A percentile compares a stretch with the other conserved stretches of the same genome.
These are phyloP conservation scores for Croton laevigatus DNA, from an alignment of 441 rosid species.

Conservation along the genomic window DNA sequence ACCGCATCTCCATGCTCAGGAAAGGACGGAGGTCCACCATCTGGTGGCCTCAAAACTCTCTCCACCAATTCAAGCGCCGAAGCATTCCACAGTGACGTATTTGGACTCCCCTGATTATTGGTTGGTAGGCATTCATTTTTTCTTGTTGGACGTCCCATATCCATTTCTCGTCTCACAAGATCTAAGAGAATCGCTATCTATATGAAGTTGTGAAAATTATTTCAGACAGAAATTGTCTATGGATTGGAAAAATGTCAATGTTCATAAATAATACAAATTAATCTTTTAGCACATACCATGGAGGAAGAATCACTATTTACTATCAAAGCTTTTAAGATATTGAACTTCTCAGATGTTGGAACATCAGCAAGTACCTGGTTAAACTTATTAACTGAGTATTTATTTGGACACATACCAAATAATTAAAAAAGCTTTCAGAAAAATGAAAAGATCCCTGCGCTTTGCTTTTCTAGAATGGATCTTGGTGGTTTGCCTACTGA, in stretches of 20 bases:
- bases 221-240: slow-evolving; percentile 6
- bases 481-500: not conserved
- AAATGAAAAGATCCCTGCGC: not conserved
- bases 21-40: slow-evolving; percentile 80
- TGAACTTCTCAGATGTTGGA: slow-evolving; percentile 56
- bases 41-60: slow-evolving; percentile 65
- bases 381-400: slow-evolving; percentile 7
- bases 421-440: not conserved
- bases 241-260: slow-evolving; percentile 8
- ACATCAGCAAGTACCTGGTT: slow-evolving; percentile 72
- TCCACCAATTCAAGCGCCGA: slow-evolving; percentile 65
- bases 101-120: slow-evolving; percentile 27
- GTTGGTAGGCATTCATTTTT: slow-evolving; percentile 23
- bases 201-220: slow-evolving; percentile 23
- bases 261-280: slow-evolving; percentile 8
- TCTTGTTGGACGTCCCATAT: slow-evolving; percentile 32
- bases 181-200: slow-evolving; percentile 87
- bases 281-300: slow-evolving; percentile 55
- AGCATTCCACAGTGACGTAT: slow-evolving; percentile 38
- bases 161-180: slow-evolving; percentile 54
- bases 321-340: slow-evolving; percentile 59
- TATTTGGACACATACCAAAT: not conserved
- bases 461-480: not conserved
- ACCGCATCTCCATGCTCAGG: slow-evolving; percentile 81
- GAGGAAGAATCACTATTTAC: slow-evolving; percentile 58